Percentiles rank a stretch among this genome's conserved stretches.
Evolutionary conservation across 2,329 filamentous ascomycete species (phyloP).

Genomic region (Colletotrichum nymphaeae): DNA sequence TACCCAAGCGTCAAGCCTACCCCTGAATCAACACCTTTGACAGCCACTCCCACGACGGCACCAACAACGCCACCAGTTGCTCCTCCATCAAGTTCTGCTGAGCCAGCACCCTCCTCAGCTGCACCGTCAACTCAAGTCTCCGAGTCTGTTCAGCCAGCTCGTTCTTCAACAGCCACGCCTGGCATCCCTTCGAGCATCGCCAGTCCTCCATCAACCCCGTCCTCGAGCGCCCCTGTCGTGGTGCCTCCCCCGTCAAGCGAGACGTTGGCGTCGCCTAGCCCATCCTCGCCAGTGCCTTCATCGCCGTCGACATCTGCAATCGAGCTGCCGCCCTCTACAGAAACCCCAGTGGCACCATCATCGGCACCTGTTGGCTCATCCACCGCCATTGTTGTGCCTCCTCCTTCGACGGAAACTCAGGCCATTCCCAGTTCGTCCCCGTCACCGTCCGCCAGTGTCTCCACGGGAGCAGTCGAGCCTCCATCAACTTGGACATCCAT

Average conservation of each 20-base stretch:
- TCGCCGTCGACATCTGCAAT: background rate
- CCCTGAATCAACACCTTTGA: background rate
- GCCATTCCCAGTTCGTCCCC: background rate
- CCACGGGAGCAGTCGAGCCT: background rate
- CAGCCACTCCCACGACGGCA: background rate
- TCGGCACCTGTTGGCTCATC: background rate
- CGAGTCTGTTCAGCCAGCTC: background rate
- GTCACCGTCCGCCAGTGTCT: background rate
- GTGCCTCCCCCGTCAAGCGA: background rate
- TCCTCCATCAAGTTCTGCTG: constrained; percentile 1
- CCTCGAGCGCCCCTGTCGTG: background rate
- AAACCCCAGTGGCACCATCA: background rate
- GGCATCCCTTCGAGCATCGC: background rate
- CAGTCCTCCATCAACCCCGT: background rate
- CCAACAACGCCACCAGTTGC: background rate
- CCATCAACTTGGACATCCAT: background rate
- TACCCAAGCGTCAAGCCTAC: constrained; percentile 10
- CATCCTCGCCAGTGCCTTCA: background rate
- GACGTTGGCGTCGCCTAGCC: background rate
- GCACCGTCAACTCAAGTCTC: background rate
- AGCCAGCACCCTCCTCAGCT: background rate
- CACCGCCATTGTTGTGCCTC: background rate
- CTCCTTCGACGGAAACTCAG: background rate
- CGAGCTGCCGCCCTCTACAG: background rate
- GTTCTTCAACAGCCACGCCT: background rate